phyloP scores from a whole-genome alignment of 106 monocot species.

The Xerophyta viscosa region DNA sequence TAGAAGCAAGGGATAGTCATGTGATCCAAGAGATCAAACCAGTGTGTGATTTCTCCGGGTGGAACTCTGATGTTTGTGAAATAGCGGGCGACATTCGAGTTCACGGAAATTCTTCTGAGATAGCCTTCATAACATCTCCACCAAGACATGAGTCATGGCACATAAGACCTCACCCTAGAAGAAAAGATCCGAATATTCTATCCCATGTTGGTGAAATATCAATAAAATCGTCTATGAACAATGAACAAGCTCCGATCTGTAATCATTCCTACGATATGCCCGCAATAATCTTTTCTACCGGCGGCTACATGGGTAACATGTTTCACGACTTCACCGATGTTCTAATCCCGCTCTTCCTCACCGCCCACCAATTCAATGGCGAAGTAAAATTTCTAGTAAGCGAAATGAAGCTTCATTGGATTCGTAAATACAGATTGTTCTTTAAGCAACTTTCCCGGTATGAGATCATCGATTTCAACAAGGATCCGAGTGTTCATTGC shows the following conservation, averaged over 20 bases:
- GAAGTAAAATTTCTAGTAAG: constrained; percentile 40
- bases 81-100: constrained; percentile 21
- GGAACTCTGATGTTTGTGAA: constrained; percentile 24
- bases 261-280: constrained; percentile 3
- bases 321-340: constrained; percentile 52
- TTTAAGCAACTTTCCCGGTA: constrained; percentile 20
- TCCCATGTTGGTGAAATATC: constrained; percentile 18
- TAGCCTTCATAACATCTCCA: constrained; percentile 7
- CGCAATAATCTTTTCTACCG: constrained; percentile 25
- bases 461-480: constrained; percentile 27
- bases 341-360: constrained; percentile 39
- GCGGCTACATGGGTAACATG: constrained; percentile 33
- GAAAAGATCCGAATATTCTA: constrained; percentile 31
- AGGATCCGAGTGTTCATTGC: constrained; percentile 21
- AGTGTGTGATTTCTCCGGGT: constrained; percentile 14
- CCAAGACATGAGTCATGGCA: constrained; percentile 26
- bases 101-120: constrained; percentile 21
- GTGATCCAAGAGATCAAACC: constrained; percentile 6
- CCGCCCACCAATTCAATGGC: constrained; percentile 17
- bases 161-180: constrained; percentile 62
- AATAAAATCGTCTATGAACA: background rate
- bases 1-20: background rate
- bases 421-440: constrained; percentile 18
- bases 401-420: constrained; percentile 26
- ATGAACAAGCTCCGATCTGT: constrained; percentile 1